These are phyloP conservation scores for Penicillium longicatenatum DNA, from an alignment of 495 filamentous ascomycete genomes.

Conservation along the genomic window DNA sequence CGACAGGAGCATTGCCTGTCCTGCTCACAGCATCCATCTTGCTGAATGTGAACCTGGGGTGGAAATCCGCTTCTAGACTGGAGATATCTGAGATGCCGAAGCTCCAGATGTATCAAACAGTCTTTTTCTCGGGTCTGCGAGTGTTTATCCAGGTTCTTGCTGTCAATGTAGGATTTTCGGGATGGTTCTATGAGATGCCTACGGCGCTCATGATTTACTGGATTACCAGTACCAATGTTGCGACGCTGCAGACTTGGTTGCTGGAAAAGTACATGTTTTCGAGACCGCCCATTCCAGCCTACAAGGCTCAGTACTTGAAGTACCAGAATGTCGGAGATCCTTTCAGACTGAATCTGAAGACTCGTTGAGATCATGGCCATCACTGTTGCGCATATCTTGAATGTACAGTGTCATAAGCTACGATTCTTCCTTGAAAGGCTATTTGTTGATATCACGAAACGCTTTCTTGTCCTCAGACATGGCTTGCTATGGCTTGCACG, in stretches of 20 bases:
- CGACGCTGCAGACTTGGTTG: slow-evolving; percentile 39
- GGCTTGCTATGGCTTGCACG: neutral
- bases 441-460: neutral
- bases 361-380: neutral
- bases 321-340: slow-evolving; percentile 22
- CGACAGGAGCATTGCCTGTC: slow-evolving; percentile 65
- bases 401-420: neutral
- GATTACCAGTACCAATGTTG: slow-evolving; percentile 55
- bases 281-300: slow-evolving; percentile 23
- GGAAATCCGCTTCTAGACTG: slow-evolving; percentile 22
- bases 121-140: slow-evolving; percentile 25
- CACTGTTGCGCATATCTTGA: neutral
- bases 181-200: slow-evolving; percentile 50
- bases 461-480: neutral
- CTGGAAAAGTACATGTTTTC: slow-evolving; percentile 41
- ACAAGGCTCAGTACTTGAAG: slow-evolving; percentile 21
- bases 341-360: slow-evolving; percentile 21
- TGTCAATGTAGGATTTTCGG: slow-evolving; percentile 33
- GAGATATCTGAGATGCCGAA: slow-evolving; percentile 32
- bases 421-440: neutral
- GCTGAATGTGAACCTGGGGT: slow-evolving; percentile 36
- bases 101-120: slow-evolving; percentile 24
- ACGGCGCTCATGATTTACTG: slow-evolving; percentile 72
- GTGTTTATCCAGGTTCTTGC: slow-evolving; percentile 33
- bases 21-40: slow-evolving; percentile 48